These are phyloP conservation scores for Cordyceps javanica DNA, from an alignment of 2,329 filamentous ascomycete genomes.

Conservation along the genomic window DNA sequence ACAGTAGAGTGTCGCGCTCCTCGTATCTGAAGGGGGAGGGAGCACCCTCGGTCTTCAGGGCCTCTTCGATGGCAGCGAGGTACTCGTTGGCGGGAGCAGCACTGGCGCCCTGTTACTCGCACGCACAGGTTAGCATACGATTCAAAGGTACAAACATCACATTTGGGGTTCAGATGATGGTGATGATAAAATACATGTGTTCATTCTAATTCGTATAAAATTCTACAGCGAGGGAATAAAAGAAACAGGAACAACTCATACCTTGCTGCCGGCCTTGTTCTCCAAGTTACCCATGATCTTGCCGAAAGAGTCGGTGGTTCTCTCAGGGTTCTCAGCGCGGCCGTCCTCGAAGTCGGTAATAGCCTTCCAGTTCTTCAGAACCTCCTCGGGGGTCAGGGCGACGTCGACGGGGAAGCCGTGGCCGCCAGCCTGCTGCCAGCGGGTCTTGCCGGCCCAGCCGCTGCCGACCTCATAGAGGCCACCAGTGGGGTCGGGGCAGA, in stretches of 20 bases:
- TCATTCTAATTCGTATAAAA: conserved; percentile 15
- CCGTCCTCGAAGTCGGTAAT: conserved; percentile 85
- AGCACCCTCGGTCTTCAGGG: conserved; percentile 62
- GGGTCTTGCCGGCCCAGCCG: conserved; percentile 85
- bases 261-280: conserved; percentile 60
- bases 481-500: conserved; percentile 78
- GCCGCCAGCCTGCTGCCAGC: conserved; percentile 90
- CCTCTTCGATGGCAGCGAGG: conserved; percentile 68
- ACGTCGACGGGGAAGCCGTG: conserved; percentile 87
- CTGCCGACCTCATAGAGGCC: conserved; percentile 91
- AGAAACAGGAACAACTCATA: conserved; percentile 39
- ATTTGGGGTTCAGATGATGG: not conserved
- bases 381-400: conserved; percentile 75
- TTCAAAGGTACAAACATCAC: not conserved
- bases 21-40: conserved; percentile 76
- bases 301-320: conserved; percentile 67
- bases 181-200: conserved; percentile 11
- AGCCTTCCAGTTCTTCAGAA: conserved; percentile 67
- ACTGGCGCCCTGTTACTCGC: conserved; percentile 18
- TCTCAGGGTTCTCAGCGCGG: conserved; percentile 79
- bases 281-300: conserved; percentile 77
- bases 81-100: conserved; percentile 49
- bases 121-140: conserved; percentile 20
- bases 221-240: conserved; percentile 14
- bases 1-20: conserved; percentile 85